Evolutionary conservation across 2,329 filamentous ascomycete genomes (phyloP), one percentile per base, ranked within the genome.

Genomic region (Cladophialophora carrionii): DNA sequence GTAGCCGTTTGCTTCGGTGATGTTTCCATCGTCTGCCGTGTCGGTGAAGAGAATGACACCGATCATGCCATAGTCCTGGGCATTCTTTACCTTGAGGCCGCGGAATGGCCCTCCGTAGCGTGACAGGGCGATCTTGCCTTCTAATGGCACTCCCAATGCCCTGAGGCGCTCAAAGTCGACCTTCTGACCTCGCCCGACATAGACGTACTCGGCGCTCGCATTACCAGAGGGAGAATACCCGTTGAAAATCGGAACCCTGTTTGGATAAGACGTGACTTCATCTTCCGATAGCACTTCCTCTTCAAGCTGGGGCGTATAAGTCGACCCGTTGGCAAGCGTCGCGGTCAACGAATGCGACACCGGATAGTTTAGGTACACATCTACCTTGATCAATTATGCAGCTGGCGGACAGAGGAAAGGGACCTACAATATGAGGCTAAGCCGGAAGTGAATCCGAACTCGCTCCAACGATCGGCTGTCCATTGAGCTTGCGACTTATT

Each of bases 81-180:
- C 78, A 60, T 81, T 81, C 72, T 81, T 81, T 29, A 82, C 79
- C 64, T 82, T 82, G 26, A 82, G 71, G 2, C 80, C 80, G 59
- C 80, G 75, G 71, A 80, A 80, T 0, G 78, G 77, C 1, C 78
- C 78, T 22, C 78, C 78, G 60, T 81, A 82, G 64, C 77, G 78
- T 24, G 79, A 76, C n/a, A 82, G 68, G 1, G 80, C 80, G 64
- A 82, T 81, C 68, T 82, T 82, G 59, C 80, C 80, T 64, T 81
- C 75, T 1, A 82, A 74, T 24, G 77, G 69, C 14, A 82, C 77
- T 31, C 78, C 78, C 7, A 80, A 72, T 32, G 74, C 76, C 17
- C 74, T 57, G 7, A 81, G 72, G 17, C 78, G 74, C n/a, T 81
- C 73, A 54, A 81, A 82, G 61, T 83, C 80, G n/a, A 78, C 77